These are phyloP conservation scores for Phytophthora tentaculata DNA, from an alignment of 352 stramenopile species.

Conservation along the genomic window DNA sequence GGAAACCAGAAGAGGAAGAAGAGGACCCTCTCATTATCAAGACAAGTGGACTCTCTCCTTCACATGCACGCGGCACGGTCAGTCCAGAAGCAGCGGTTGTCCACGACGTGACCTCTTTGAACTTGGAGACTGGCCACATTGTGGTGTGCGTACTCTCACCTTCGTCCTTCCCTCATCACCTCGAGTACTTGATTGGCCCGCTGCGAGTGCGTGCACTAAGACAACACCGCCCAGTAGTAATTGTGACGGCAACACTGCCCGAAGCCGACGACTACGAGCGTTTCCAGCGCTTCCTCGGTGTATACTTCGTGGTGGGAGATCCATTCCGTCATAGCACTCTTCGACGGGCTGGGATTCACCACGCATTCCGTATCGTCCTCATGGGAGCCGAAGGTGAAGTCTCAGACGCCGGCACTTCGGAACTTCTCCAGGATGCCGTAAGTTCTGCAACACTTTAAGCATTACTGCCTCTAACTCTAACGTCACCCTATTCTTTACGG, in stretches of 20 bases:
- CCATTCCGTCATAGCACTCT: conserved; percentile 64
- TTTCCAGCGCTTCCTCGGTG: conserved; percentile 66
- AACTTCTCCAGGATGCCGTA: conserved; percentile 78
- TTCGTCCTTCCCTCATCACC: conserved; percentile 70
- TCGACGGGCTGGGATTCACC: conserved; percentile 56
- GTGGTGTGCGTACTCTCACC: conserved; percentile 70
- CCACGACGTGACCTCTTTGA: conserved; percentile 49
- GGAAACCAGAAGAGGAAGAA: conserved; percentile 32
- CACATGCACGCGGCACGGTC: background rate
- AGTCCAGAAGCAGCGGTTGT: conserved; percentile 52
- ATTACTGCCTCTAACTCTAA: background rate
- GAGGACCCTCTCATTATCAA: conserved; percentile 20
- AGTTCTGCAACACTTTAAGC: conserved; percentile 6
- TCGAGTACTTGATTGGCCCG: conserved; percentile 83
- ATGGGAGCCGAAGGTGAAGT: conserved; percentile 77
- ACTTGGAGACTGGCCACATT: conserved; percentile 56
- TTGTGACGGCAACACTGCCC: conserved; percentile 61
- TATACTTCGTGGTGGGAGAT: conserved; percentile 77
- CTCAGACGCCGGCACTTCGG: conserved; percentile 54
- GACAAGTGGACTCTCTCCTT: conserved; percentile 18
- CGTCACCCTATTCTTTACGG: background rate
- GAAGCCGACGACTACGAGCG: conserved; percentile 60
- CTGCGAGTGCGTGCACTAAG: conserved; percentile 73
- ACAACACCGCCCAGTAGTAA: conserved; percentile 69
- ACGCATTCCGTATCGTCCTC: conserved; percentile 72